Percentiles rank a stretch among this genome's conserved stretches.
These are phyloP conservation scores for Cercospora berteroae DNA, from an alignment of 2,329 filamentous ascomycete species.

Conservation along the genomic window DNA sequence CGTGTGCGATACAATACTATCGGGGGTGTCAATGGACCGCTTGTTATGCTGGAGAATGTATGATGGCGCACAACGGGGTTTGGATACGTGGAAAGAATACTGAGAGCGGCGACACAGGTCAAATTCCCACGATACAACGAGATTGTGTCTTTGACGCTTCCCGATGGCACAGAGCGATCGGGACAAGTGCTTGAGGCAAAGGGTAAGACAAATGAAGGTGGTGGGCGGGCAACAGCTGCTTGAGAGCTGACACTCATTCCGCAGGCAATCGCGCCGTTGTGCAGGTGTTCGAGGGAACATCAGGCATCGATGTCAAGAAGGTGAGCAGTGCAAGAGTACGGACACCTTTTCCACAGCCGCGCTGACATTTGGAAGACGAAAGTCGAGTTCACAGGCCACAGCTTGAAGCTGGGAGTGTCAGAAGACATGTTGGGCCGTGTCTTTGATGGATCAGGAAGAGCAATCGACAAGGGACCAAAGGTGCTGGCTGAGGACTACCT, in stretches of 20 bases:
- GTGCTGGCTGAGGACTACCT: slow-evolving; percentile 96
- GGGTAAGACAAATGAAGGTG: slow-evolving; percentile 57
- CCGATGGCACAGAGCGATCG: slow-evolving; percentile 89
- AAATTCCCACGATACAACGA: slow-evolving; percentile 98
- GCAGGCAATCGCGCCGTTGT: slow-evolving; percentile 89
- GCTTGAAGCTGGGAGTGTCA: slow-evolving; percentile 96
- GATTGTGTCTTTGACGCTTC: slow-evolving; percentile 92
- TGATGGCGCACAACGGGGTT: slow-evolving; percentile 35
- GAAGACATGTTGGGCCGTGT: slow-evolving; percentile 99
- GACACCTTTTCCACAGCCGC: background rate
- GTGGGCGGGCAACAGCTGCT: background rate
- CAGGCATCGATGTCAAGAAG: slow-evolving; percentile 98
- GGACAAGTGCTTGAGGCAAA: slow-evolving; percentile 96
- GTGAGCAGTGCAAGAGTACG: slow-evolving; percentile 40
- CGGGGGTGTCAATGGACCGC: slow-evolving; percentile 92
- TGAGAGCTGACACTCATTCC: slow-evolving; percentile 14
- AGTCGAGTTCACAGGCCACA: slow-evolving; percentile 96
- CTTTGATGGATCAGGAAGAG: slow-evolving; percentile 95
- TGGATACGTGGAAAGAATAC: background rate
- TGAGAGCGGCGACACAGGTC: slow-evolving; percentile 58
- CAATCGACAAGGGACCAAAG: slow-evolving; percentile 98
- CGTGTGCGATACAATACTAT: slow-evolving; percentile 96
- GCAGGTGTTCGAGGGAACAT: slow-evolving; percentile 96
- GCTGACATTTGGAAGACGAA: slow-evolving; percentile 63
- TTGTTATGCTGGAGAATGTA: slow-evolving; percentile 97